phyloP scores from a whole-genome alignment of 176 grass and related monocot species.

The Oryza rufipogon region DNA sequence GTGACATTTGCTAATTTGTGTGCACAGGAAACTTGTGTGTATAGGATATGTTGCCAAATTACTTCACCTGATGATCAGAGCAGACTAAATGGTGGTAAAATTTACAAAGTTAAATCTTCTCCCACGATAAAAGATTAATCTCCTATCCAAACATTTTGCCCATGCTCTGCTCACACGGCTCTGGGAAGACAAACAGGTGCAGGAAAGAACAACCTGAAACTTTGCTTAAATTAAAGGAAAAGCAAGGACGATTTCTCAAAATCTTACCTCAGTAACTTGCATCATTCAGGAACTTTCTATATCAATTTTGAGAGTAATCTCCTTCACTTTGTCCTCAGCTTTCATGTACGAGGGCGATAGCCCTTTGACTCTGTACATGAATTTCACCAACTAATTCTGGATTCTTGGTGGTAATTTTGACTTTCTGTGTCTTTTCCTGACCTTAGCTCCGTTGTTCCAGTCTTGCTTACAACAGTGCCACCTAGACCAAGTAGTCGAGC shows the following conservation, averaged over 20 bases:
- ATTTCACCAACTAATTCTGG: background rate
- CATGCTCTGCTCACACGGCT: too few species aligned
- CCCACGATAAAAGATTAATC: too few species aligned
- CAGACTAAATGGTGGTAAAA: background rate
- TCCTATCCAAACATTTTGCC: too few species aligned
- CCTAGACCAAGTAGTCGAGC: background rate
- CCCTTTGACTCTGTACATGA: background rate
- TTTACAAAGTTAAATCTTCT: background rate
- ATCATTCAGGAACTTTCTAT: background rate
- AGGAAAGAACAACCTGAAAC: background rate
- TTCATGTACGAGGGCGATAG: background rate
- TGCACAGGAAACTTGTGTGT: too few species aligned
- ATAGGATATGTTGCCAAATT: too few species aligned
- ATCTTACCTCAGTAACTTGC: background rate
- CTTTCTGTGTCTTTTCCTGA: background rate
- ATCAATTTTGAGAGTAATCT: background rate
- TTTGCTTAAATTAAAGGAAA: background rate
- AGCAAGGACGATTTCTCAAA: background rate
- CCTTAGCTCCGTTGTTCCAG: background rate
- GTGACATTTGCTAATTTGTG: too few species aligned
- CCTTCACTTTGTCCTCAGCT: background rate
- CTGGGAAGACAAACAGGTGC: too few species aligned
- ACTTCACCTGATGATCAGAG: too few species aligned
- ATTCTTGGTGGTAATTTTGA: background rate
- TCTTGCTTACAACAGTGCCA: background rate